A percentile compares a stretch with the other conserved stretches of the same genome.
Conservation (phyloP, 805 yeast species). For the Starmerella floricola region DNA sequence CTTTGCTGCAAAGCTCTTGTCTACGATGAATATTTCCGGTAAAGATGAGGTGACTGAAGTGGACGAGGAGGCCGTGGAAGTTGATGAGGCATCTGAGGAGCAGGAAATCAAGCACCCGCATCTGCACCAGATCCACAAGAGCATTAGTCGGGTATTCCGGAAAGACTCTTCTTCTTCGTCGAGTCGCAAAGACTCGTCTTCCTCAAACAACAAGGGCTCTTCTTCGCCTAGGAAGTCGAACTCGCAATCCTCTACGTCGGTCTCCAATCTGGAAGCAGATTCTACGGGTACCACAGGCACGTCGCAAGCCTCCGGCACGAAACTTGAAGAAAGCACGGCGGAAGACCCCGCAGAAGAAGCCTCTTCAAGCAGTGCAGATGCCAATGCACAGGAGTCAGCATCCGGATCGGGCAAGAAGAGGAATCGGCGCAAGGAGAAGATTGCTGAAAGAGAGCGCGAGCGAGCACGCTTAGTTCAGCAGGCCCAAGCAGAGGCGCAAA, state of each 20-base stretch:
- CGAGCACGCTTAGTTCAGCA: constrained; percentile 48
- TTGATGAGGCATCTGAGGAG: not conserved
- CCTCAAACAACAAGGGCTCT: not conserved
- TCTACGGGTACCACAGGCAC: too few species aligned
- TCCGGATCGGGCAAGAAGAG: too few species aligned
- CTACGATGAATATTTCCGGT: not conserved
- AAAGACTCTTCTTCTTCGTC: not conserved
- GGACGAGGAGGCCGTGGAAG: not conserved
- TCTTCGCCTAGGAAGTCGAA: too few species aligned
- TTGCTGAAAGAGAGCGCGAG: constrained; percentile 65
- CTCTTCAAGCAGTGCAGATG: too few species aligned
- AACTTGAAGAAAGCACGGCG: too few species aligned
- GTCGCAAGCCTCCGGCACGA: too few species aligned
- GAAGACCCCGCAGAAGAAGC: too few species aligned
- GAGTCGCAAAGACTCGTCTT: not conserved
- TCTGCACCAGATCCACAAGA: constrained; percentile 7
- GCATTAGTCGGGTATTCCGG: constrained; percentile 7
- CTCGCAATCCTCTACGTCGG: too few species aligned
- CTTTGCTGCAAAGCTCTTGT: constrained; percentile 1
- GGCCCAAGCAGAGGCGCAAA: constrained; percentile 58
- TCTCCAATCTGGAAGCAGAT: too few species aligned
- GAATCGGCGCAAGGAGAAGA: constrained; percentile 73
- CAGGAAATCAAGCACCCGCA: constrained; percentile 13
- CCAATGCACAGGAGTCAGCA: too few species aligned
- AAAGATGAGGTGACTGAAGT: not conserved